phyloP scores from a whole-genome alignment of 2,329 filamentous ascomycete genomes.

The Phoma sp. region DNA sequence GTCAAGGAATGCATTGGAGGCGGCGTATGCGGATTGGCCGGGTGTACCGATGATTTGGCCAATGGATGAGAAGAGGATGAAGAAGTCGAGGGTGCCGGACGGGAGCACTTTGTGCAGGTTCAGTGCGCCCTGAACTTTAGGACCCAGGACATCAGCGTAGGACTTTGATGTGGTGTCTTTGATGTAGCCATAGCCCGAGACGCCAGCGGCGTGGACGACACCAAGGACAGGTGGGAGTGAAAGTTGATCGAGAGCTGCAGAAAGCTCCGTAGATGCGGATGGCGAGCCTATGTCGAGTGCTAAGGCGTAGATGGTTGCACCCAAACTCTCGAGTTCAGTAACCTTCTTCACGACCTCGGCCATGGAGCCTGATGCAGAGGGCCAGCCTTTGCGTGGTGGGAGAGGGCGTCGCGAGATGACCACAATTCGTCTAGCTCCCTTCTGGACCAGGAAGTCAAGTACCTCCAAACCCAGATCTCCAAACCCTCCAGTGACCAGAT shows the following conservation, averaged over 20 bases:
- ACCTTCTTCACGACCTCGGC: conserved; percentile 21
- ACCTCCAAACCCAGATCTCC: conserved; percentile 52
- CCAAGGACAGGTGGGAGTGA: conserved; percentile 51
- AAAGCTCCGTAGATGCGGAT: conserved; percentile 30
- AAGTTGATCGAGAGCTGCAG: conserved; percentile 38
- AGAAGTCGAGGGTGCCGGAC: conserved; percentile 39
- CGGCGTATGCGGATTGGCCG: conserved; percentile 37
- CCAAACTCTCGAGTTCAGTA: conserved; percentile 25
- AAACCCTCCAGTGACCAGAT: conserved; percentile 54
- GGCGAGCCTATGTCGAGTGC: conserved; percentile 46
- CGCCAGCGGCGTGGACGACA: conserved; percentile 53
- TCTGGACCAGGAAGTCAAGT: conserved; percentile 48
- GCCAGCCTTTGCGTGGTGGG: conserved; percentile 47
- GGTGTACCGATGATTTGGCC: conserved; percentile 34
- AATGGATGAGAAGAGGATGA: conserved; percentile 37
- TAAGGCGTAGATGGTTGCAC: conserved; percentile 46
- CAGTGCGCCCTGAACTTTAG: conserved; percentile 41
- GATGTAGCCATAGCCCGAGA: conserved; percentile 49
- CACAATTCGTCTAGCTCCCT: conserved; percentile 54
- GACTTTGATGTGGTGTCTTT: conserved; percentile 38
- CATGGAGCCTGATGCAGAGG: conserved; percentile 14
- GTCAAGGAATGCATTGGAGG: conserved; percentile 43
- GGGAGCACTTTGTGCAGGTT: conserved; percentile 34
- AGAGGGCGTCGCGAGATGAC: conserved; percentile 50
- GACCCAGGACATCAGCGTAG: conserved; percentile 44